Percentiles rank a stretch among this genome's conserved stretches.
phyloP scores from a whole-genome alignment of 257 asterid species.

The Solanum virginianum region DNA sequence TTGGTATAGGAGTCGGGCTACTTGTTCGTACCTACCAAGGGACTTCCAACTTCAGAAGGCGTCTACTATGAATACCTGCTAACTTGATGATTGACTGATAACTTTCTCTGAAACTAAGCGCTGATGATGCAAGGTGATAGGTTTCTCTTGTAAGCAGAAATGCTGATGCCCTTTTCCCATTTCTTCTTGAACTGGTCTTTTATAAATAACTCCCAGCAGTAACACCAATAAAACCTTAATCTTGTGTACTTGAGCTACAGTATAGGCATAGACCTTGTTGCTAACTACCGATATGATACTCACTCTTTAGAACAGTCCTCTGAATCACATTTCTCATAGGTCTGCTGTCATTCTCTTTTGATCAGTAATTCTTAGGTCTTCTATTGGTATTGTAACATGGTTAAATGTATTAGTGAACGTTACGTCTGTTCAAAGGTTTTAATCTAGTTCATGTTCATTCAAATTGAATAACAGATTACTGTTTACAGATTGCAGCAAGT shows the following conservation, averaged over 20 bases:
- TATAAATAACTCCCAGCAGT: not conserved
- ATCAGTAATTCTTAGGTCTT: not conserved
- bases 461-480: not conserved
- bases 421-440: not conserved
- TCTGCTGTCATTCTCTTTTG: not conserved
- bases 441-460: not conserved
- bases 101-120: not conserved
- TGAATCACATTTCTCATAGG: not conserved
- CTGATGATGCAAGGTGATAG: not conserved
- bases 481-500: not conserved
- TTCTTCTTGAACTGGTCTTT: not conserved
- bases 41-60: slow-evolving; percentile 45
- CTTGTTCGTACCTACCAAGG: slow-evolving; percentile 64
- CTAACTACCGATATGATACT: not conserved
- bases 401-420: not conserved
- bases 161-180: not conserved
- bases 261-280: not conserved
- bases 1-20: slow-evolving; percentile 68
- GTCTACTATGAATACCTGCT: slow-evolving; percentile 20
- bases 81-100: not conserved
- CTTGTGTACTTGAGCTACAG: not conserved
- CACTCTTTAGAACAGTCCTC: not conserved
- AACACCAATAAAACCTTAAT: not conserved
- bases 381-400: not conserved
- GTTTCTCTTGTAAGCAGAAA: not conserved